Evolutionary conservation across 73 alveolate genomes (phyloP).

Genomic region (Paramecium biaurelia): DNA sequence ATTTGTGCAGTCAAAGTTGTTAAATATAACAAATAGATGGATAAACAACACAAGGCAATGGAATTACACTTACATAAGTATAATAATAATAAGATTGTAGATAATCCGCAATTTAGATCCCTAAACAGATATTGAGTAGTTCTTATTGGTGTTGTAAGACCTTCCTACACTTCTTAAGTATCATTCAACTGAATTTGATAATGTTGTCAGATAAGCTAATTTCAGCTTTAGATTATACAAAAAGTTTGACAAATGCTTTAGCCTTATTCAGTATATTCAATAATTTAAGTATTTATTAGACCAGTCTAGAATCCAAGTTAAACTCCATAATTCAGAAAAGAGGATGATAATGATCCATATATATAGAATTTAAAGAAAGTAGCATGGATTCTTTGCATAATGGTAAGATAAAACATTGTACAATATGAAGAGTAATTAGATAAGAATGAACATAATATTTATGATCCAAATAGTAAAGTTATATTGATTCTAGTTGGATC

Average conservation of each 20-base stretch:
- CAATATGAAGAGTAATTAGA: not conserved
- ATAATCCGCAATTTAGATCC: not conserved
- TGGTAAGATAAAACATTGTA: not conserved
- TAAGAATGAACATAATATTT: not conserved
- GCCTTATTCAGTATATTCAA: not conserved
- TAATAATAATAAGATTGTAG: not conserved
- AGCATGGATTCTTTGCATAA: conserved; percentile 7
- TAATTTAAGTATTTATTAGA: not conserved
- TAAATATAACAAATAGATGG: not conserved
- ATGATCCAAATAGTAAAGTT: not conserved
- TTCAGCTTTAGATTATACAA: not conserved
- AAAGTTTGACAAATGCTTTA: conserved; percentile 10
- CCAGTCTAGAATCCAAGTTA: not conserved
- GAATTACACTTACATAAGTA: conserved; percentile 8
- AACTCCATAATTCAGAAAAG: not conserved
- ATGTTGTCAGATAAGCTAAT: not conserved
- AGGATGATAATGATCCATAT: not conserved
- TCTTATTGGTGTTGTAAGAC: not conserved
- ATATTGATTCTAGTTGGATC: not conserved
- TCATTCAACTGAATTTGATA: not conserved
- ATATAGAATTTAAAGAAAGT: not conserved
- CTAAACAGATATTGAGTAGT: not conserved
- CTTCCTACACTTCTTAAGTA: not conserved
- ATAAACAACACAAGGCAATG: not conserved
- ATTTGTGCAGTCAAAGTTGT: not conserved